Base-by-base conservation (phyloP, 1,139 yeast species). In the Candida sojae region DNA sequence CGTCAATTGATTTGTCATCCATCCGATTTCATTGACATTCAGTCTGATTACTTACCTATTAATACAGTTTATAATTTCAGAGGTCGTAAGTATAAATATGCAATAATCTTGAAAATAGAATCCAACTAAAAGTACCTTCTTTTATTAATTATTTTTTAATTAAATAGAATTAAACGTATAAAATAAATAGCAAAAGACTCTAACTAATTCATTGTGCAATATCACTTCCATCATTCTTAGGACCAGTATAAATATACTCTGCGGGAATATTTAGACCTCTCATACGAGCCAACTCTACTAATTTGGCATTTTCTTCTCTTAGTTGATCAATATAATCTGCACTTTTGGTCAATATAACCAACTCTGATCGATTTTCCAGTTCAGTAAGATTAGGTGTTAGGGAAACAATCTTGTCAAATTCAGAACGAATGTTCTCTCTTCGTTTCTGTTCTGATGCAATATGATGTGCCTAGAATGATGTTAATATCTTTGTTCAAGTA, bases 401-500 rank as follows among this genome's bases (percentile, higher is more conserved):
- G 5, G 66, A 57, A 10, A 75, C 80, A 21, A 75, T 72, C 46
- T 67, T 67, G 54, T 75, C 80, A 55, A 75, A 75, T 53, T 75
- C 80, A 11, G 77, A 66, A 39, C 80, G 63, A 34, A 75, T 75
- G 52, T 75, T 74, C 50, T 73, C 79, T 54, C 80, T 63, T 57
- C 80, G 60, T 53, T 73, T 75, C 53, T 75, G 80, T 53, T 75
- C 80, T 1, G 79, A 74, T n/a, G 79, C 80, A 13, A 75, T 75
- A 52, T 75, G 80, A 51, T 75, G 80, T 1, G 79, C 79, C 76
- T 73, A 40, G 43, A 37, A 38, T 30, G 39, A n/a, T 26, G 57
- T 55, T 55, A 55, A 60, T 52, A 49, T 30, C n/a, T 28, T 3
- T 17, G 21, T 17, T 17, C 10, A 36, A 41, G 17, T 17, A 3